These are phyloP conservation scores for Rusavskia elegans DNA, from an alignment of 495 filamentous ascomycete genomes.

Conservation along the genomic window DNA sequence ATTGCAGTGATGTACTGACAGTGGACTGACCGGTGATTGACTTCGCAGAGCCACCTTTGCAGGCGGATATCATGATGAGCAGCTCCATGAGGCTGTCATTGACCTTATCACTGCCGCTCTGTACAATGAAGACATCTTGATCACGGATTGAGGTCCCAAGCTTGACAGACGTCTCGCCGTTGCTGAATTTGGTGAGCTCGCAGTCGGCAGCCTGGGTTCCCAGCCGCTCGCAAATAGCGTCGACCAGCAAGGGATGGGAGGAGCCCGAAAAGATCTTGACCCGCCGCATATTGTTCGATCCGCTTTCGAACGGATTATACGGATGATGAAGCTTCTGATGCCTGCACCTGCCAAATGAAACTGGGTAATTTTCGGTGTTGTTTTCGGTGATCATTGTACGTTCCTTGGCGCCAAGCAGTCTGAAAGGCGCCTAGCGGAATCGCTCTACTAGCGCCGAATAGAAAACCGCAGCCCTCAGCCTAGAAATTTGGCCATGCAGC, in stretches of 20 bases:
- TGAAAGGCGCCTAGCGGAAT: too few relatives aligned
- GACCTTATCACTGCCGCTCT: slow-evolving; percentile 91
- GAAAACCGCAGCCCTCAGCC: too few relatives aligned
- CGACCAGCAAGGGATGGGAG: slow-evolving; percentile 51
- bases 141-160: slow-evolving; percentile 88
- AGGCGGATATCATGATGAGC: slow-evolving; percentile 95
- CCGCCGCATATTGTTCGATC: slow-evolving; percentile 37
- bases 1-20: neutral
- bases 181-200: slow-evolving; percentile 54
- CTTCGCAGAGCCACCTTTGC: slow-evolving; percentile 93
- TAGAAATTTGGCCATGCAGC: too few relatives aligned
- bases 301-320: too few relatives aligned
- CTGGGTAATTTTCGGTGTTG: too few relatives aligned
- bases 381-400: too few relatives aligned
- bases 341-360: too few relatives aligned
- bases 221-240: slow-evolving; percentile 56
- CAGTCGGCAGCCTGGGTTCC: slow-evolving; percentile 50
- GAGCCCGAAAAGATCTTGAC: slow-evolving; percentile 58
- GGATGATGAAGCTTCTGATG: too few relatives aligned
- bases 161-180: slow-evolving; percentile 93
- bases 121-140: slow-evolving; percentile 97
- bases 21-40: slow-evolving; percentile 74
- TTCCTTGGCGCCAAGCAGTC: too few relatives aligned
- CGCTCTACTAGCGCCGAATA: too few relatives aligned
- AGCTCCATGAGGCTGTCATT: slow-evolving; percentile 99